Conservation (phyloP, 2,329 filamentous ascomycete genomes). For the Huntiella bhutanensis region DNA sequence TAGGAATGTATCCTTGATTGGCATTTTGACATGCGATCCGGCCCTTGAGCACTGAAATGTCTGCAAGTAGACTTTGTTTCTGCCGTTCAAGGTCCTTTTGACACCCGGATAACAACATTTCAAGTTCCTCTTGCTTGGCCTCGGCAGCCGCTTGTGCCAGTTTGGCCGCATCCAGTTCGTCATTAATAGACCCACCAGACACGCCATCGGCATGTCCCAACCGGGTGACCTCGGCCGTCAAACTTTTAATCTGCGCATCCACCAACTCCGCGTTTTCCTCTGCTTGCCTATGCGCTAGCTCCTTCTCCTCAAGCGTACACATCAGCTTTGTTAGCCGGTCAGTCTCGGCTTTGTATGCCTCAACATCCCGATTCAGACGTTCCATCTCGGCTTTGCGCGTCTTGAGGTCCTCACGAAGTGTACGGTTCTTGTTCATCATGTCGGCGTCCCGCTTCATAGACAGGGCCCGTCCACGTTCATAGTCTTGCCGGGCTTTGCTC, state of each 20-base stretch:
- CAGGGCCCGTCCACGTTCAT: slow-evolving; percentile 50
- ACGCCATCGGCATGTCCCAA: slow-evolving; percentile 43
- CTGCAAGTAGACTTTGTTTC: slow-evolving; percentile 25
- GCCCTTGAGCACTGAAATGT: slow-evolving; percentile 28
- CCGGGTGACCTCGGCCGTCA: slow-evolving; percentile 39
- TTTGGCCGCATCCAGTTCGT: slow-evolving; percentile 36
- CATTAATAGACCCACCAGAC: slow-evolving; percentile 41
- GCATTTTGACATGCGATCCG: slow-evolving; percentile 19
- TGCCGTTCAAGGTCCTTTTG: slow-evolving; percentile 28
- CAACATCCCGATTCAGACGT: slow-evolving; percentile 36
- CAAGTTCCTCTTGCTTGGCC: slow-evolving; percentile 37
- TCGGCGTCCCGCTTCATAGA: slow-evolving; percentile 64
- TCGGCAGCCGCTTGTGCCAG: slow-evolving; percentile 40
- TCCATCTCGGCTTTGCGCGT: slow-evolving; percentile 40
- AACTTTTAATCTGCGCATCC: slow-evolving; percentile 37
- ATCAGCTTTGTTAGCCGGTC: slow-evolving; percentile 47
- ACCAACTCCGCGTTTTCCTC: slow-evolving; percentile 43
- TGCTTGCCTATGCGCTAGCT: slow-evolving; percentile 43
- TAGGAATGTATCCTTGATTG: slow-evolving; percentile 8
- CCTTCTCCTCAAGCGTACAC: slow-evolving; percentile 49
- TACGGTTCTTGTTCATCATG: slow-evolving; percentile 44
- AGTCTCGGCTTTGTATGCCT: slow-evolving; percentile 37
- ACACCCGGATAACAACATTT: slow-evolving; percentile 34
- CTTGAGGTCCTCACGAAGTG: slow-evolving; percentile 51
- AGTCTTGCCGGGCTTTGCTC: slow-evolving; percentile 51